phyloP scores from a whole-genome alignment of 257 asterid genomes.

The Paulownia fortunei region DNA sequence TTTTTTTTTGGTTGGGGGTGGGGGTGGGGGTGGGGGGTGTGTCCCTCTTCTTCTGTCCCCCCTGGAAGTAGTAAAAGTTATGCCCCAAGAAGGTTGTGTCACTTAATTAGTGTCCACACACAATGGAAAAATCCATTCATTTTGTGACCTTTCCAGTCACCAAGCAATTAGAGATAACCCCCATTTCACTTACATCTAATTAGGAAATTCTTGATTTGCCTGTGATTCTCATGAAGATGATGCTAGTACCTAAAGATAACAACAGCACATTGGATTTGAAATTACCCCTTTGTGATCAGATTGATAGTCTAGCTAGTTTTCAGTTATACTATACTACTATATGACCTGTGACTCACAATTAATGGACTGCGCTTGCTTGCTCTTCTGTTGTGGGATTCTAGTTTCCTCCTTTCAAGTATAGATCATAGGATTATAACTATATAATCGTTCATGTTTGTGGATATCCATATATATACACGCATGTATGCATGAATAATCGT shows the following conservation, averaged over 20 bases:
- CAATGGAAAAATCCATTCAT: conserved; percentile 5
- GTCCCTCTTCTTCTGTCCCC: no score
- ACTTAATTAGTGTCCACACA: background rate
- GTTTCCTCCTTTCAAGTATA: no score
- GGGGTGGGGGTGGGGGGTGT: no score
- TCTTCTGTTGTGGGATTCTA: no score
- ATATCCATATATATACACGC: no score
- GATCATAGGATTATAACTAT: no score
- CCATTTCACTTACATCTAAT: background rate
- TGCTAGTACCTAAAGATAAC: background rate
- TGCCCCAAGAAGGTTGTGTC: background rate
- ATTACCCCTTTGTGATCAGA: background rate
- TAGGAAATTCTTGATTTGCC: conserved; percentile 5
- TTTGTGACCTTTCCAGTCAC: conserved; percentile 2
- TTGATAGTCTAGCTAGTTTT: background rate
- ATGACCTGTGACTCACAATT: background rate
- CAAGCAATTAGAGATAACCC: conserved; percentile 3
- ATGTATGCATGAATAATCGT: no score
- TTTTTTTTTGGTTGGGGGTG: no score
- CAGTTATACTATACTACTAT: background rate
- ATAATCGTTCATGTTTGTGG: no score
- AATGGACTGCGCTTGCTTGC: no score
- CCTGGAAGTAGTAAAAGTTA: conserved; percentile 14
- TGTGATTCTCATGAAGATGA: conserved; percentile 8
- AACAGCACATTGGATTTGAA: no score